Evolutionary conservation across 2,329 filamentous ascomycete species (phyloP).

Genomic region (Penicillium sp.): DNA sequence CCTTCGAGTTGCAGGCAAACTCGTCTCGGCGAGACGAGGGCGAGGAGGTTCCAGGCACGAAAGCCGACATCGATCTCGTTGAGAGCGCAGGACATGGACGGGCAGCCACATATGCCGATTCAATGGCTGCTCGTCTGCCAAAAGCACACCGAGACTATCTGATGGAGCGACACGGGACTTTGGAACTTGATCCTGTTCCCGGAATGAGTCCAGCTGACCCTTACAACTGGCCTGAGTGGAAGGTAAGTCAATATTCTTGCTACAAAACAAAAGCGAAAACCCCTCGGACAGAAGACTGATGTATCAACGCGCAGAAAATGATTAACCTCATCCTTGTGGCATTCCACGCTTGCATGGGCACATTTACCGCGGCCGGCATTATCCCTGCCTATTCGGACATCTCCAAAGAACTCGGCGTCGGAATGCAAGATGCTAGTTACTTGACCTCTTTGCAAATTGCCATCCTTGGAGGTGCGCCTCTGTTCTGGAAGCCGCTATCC

Average conservation of each 20-base stretch:
- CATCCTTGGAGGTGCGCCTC: constrained; percentile 51
- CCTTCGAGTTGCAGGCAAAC: constrained; percentile 27
- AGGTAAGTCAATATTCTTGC: constrained; percentile 32
- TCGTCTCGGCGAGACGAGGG: constrained; percentile 18
- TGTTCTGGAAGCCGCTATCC: constrained; percentile 57
- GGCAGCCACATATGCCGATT: constrained; percentile 25
- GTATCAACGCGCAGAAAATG: constrained; percentile 46
- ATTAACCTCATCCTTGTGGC: constrained; percentile 55
- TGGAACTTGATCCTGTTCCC: constrained; percentile 55
- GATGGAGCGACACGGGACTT: constrained; percentile 53
- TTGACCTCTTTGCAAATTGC: constrained; percentile 56
- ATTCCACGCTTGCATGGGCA: constrained; percentile 58
- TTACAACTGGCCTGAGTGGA: constrained; percentile 57
- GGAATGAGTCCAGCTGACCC: constrained; percentile 52
- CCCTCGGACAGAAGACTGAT: not conserved
- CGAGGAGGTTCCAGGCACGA: constrained; percentile 13
- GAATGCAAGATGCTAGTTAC: constrained; percentile 51
- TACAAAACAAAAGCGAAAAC: not conserved
- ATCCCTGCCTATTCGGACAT: constrained; percentile 57
- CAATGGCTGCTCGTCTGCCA: constrained; percentile 27
- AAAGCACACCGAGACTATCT: constrained; percentile 48
- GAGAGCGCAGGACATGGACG: constrained; percentile 29
- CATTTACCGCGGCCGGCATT: constrained; percentile 56
- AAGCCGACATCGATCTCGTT: constrained; percentile 28
- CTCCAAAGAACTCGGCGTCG: constrained; percentile 49